phyloP scores from a whole-genome alignment of 1,284 basidiomycete genomes.

The Sanghuangporus baumii region DNA sequence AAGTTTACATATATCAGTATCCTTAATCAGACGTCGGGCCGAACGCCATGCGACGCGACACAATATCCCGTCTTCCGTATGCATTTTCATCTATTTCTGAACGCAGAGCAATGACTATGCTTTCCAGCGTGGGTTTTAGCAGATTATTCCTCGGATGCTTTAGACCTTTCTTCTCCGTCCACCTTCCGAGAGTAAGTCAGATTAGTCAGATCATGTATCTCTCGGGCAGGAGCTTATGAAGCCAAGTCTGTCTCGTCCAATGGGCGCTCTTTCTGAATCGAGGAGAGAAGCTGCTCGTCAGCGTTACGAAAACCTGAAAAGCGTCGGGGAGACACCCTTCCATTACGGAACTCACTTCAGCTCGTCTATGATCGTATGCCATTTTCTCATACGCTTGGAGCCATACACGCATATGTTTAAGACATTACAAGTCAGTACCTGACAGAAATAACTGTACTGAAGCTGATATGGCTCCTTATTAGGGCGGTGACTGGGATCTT shows the following conservation, averaged over 20 bases:
- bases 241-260: constrained; percentile 72
- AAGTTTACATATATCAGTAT: constrained; percentile 82
- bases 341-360: constrained; percentile 96
- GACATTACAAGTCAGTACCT: constrained; percentile 60
- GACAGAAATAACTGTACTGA: not conserved
- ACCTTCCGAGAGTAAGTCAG: constrained; percentile 72
- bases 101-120: constrained; percentile 5
- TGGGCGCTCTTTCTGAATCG: constrained; percentile 83
- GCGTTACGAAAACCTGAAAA: constrained; percentile 73
- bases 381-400: constrained; percentile 86
- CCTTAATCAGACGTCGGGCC: constrained; percentile 83
- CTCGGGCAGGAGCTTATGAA: constrained; percentile 3
- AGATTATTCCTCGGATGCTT: constrained; percentile 73
- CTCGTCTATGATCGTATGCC: constrained; percentile 95
- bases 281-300: constrained; percentile 69
- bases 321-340: constrained; percentile 83
- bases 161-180: constrained; percentile 64
- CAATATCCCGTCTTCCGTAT: constrained; percentile 93
- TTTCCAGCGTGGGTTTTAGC: constrained; percentile 76
- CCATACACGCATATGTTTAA: constrained; percentile 94
- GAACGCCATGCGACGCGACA: constrained; percentile 91
- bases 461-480: not conserved
- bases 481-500: constrained; percentile 94
- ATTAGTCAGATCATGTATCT: constrained; percentile 25
- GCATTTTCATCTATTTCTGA: constrained; percentile 24